Percentiles rank a stretch among this genome's conserved stretches.
Evolutionary conservation across 1,284 basidiomycete genomes (phyloP).

Genomic region (Calocybe gambosa): DNA sequence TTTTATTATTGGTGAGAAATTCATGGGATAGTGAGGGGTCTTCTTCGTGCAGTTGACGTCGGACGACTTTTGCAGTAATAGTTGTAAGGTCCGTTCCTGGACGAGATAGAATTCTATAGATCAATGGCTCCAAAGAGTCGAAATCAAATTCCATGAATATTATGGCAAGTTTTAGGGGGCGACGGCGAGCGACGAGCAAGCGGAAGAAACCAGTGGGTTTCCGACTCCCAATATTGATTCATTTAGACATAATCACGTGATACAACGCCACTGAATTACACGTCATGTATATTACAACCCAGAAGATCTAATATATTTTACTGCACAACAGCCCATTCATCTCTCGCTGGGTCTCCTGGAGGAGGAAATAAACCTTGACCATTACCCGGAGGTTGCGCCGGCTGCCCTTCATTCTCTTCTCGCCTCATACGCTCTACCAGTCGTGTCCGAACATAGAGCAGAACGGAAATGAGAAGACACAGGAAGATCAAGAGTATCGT

Average conservation of each 20-base stretch:
- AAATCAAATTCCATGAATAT: slow-evolving; percentile 38
- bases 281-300: neutral
- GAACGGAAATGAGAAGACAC: slow-evolving; percentile 57
- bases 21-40: slow-evolving; percentile 48
- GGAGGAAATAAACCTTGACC: slow-evolving; percentile 54
- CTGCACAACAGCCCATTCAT: slow-evolving; percentile 61
- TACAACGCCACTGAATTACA: neutral
- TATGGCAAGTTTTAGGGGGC: slow-evolving; percentile 4
- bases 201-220: slow-evolving; percentile 2
- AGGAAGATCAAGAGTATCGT: slow-evolving; percentile 65
- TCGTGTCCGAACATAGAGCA: slow-evolving; percentile 68
- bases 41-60: slow-evolving; percentile 51
- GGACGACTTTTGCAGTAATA: slow-evolving; percentile 75
- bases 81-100: slow-evolving; percentile 66
- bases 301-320: slow-evolving; percentile 22
- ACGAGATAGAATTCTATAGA: slow-evolving; percentile 60
- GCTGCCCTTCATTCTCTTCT: slow-evolving; percentile 37
- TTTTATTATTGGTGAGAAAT: slow-evolving; percentile 52
- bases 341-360: slow-evolving; percentile 54
- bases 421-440: slow-evolving; percentile 63
- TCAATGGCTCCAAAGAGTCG: slow-evolving; percentile 46
- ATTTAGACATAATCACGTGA: slow-evolving; percentile 9
- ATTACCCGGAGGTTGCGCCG: slow-evolving; percentile 23
- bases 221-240: neutral
- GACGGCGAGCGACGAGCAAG: slow-evolving; percentile 19